Conservation (phyloP, 345 rosid species). For the Heritiera littoralis region DNA sequence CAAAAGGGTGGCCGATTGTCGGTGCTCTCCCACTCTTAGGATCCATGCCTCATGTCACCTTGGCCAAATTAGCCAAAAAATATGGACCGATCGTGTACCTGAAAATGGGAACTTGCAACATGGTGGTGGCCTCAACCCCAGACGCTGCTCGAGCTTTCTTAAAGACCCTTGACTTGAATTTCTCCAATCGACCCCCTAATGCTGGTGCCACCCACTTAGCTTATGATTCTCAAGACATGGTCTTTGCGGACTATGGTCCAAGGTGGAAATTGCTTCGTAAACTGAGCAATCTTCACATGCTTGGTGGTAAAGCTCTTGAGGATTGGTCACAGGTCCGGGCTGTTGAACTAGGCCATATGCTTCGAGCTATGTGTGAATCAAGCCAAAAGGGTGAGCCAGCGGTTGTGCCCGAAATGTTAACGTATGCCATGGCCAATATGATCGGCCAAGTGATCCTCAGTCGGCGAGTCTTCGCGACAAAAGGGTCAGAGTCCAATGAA, state of each 20-base stretch:
- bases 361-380: constrained; percentile 41
- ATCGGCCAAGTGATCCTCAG: constrained; percentile 56
- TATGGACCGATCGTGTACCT: constrained; percentile 59
- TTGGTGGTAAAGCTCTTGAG: constrained; percentile 58
- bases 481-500: constrained; percentile 49
- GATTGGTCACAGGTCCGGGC: constrained; percentile 43
- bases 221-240: constrained; percentile 61
- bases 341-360: constrained; percentile 48
- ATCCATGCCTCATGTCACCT: constrained; percentile 51
- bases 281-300: constrained; percentile 60
- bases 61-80: constrained; percentile 50
- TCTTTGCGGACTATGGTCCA: constrained; percentile 54
- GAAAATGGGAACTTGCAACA: constrained; percentile 49
- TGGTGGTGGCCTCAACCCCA: constrained; percentile 62
- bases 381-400: constrained; percentile 33
- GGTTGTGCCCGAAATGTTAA: constrained; percentile 51
- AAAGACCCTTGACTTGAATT: constrained; percentile 52
- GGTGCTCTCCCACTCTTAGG: constrained; percentile 61
- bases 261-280: constrained; percentile 60
- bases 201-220: constrained; percentile 61
- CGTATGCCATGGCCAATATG: constrained; percentile 55
- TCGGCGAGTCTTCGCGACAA: constrained; percentile 42
- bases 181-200: constrained; percentile 56
- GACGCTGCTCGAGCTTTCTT: constrained; percentile 57
- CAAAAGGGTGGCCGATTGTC: constrained; percentile 57